Evolutionary conservation across 2,329 filamentous ascomycete species (phyloP), one percentile per base, ranked within the genome.

Genomic region (Aspergillus persii): DNA sequence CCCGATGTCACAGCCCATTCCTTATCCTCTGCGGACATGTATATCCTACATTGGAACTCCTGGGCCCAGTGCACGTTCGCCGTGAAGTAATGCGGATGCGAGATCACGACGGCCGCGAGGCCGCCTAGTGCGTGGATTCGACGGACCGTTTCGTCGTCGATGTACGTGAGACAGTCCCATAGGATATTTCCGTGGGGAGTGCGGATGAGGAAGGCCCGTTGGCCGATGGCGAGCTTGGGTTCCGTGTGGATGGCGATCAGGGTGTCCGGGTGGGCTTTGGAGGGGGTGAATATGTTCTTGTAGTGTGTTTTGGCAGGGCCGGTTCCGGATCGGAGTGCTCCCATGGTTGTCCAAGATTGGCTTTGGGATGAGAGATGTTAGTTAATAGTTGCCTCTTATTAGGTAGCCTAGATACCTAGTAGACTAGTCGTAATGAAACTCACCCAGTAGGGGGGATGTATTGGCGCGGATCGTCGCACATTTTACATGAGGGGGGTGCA

Each of bases 71-170:
- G 84, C 0, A 90, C 74, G 71, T 92, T 88, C 3, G 90, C 89
- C 12, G 86, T 87, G 76, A 91, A 95, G 76, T 90, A 96, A 71
- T 96, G 91, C 54, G 91, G 91, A 74, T 96, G 90, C 9, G 84
- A 87, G 62, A 93, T 91, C 65, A 86, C 86, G 50, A 95, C 92
- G 0, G 88, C 90, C 36, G 79, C 78, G 11, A 96, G 69, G 0
- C 89, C 89, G 48, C 90, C 90, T 6, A 86, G 78, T 0, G 69
- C 71, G 5, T 83, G 79, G 66, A 94, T 85, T 57, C 74, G 71
- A 0, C 46, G 1, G 0, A 90, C 74, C 0, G 90, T 93, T 3
- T 81, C 81, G 1, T 82, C 75, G 70, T 93, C 89, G 3, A 95
- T 77, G 63, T 86, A 85, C 0, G 89, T 83, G 58, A 95, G 79